phyloP scores from a whole-genome alignment of 2,329 filamentous ascomycete genomes.

The Phialophora tarda region DNA sequence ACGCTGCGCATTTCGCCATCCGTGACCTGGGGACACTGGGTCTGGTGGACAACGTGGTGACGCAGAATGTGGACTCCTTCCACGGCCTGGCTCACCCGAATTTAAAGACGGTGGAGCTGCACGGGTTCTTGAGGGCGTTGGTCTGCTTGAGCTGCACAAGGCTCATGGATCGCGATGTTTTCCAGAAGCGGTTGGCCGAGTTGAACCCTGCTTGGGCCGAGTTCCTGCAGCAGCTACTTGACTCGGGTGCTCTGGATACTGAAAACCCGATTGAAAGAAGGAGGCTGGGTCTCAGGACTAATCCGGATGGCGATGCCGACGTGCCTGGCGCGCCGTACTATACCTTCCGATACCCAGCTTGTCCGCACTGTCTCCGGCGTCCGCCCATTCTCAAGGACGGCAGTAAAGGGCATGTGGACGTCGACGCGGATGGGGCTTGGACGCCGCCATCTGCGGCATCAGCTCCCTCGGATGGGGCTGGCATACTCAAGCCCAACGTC shows the following conservation, averaged over 20 bases:
- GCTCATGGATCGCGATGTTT: constrained; percentile 71
- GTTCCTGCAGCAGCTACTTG: constrained; percentile 74
- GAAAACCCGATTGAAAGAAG: constrained; percentile 74
- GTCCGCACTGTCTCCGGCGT: constrained; percentile 74
- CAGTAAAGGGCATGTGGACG: constrained; percentile 63
- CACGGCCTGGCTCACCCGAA: constrained; percentile 77
- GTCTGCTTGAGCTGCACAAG: constrained; percentile 79
- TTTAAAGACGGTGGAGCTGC: constrained; percentile 79
- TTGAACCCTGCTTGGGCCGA: constrained; percentile 87
- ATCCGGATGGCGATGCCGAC: constrained; percentile 94
- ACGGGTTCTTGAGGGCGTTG: constrained; percentile 83
- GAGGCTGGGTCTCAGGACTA: constrained; percentile 75
- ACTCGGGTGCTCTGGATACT: constrained; percentile 75
- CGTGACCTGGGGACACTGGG: constrained; percentile 73
- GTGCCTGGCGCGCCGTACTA: constrained; percentile 84
- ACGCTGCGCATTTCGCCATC: constrained; percentile 78
- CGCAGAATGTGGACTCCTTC: constrained; percentile 97
- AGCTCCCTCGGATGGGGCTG: constrained; percentile 62
- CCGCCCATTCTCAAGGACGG: constrained; percentile 65
- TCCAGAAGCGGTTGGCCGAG: constrained; percentile 75
- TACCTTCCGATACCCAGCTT: constrained; percentile 89
- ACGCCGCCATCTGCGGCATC: constrained; percentile 39
- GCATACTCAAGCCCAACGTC: constrained; percentile 88
- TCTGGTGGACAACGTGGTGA: constrained; percentile 76
- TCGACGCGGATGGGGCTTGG: constrained; percentile 84